These are phyloP conservation scores for Lunularia cruciata DNA, from an alignment of 225 moss, liverwort and hornwort species.

Conservation along the genomic window DNA sequence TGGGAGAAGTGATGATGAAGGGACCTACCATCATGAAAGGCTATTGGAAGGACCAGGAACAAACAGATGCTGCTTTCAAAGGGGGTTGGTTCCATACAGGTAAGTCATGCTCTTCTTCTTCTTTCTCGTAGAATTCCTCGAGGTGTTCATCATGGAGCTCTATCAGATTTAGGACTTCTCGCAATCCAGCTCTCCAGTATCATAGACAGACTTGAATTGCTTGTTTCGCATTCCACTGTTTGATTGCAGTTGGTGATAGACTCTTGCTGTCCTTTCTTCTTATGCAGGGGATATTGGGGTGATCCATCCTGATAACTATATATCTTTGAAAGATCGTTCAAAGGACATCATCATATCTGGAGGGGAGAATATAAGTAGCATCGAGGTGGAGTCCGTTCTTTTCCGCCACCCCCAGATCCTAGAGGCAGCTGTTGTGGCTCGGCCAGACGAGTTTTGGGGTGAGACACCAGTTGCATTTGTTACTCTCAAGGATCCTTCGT, in stretches of 20 bases:
- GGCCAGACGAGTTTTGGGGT: conserved; percentile 64
- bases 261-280: not conserved
- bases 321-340: conserved; percentile 73
- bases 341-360: conserved; percentile 93
- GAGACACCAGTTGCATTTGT: conserved; percentile 79
- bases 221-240: not conserved
- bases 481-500: conserved; percentile 33
- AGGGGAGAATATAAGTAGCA: conserved; percentile 83
- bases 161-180: not conserved
- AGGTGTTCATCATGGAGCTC: not conserved
- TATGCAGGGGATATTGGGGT: conserved; percentile 68
- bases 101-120: not conserved
- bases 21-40: conserved; percentile 78
- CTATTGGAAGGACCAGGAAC: conserved; percentile 60
- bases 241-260: too few relatives aligned
- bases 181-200: not conserved
- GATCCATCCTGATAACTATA: conserved; percentile 67
- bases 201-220: not conserved
- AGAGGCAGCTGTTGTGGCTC: conserved; percentile 75
- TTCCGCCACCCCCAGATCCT: conserved; percentile 60
- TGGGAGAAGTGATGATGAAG: conserved; percentile 72
- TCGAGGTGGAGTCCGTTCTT: conserved; percentile 70
- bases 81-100: conserved; percentile 82
- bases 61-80: conserved; percentile 55
- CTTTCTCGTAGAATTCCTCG: not conserved